Evolutionary conservation across 495 filamentous ascomycete species (phyloP).

Genomic region (Collariella sp.): DNA sequence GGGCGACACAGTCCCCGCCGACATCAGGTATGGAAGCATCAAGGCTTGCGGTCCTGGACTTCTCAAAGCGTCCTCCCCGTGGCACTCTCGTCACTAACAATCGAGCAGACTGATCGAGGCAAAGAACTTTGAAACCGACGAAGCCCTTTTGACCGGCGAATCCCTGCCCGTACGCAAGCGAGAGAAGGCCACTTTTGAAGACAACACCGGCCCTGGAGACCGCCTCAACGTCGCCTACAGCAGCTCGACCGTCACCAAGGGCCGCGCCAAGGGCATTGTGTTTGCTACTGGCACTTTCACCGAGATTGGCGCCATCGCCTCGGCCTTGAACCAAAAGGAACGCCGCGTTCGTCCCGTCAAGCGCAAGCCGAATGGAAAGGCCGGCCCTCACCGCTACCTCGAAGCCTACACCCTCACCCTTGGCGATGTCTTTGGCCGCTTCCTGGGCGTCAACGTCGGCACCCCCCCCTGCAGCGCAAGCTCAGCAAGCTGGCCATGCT

Average conservation of each 20-base stretch:
- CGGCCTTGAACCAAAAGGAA: constrained; percentile 49
- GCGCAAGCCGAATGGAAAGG: constrained; percentile 50
- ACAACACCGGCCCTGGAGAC: constrained; percentile 50
- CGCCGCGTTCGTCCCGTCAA: constrained; percentile 49
- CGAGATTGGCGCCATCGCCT: constrained; percentile 75
- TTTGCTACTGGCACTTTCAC: constrained; percentile 66
- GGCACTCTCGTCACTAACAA: background rate
- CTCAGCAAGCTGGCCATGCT: constrained; percentile 66
- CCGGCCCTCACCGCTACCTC: constrained; percentile 56
- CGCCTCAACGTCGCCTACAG: constrained; percentile 61
- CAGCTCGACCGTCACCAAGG: constrained; percentile 59
- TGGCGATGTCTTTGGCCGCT: constrained; percentile 57
- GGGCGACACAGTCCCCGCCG: constrained; percentile 71
- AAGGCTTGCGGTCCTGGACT: background rate
- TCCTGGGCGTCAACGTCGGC: constrained; percentile 63
- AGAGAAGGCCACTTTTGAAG: constrained; percentile 24
- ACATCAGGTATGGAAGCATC: constrained; percentile 32
- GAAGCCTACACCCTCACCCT: constrained; percentile 60
- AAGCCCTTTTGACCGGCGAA: constrained; percentile 55
- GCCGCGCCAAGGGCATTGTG: constrained; percentile 57
- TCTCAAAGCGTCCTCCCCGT: background rate
- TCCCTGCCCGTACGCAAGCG: constrained; percentile 44
- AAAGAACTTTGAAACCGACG: constrained; percentile 56
- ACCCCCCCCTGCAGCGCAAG: constrained; percentile 73
- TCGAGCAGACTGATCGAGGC: constrained; percentile 53